A percentile compares a stretch with the other conserved stretches of the same genome.
These are phyloP conservation scores for Aethionema arabicum DNA, from an alignment of 345 rosid species.

Conservation along the genomic window DNA sequence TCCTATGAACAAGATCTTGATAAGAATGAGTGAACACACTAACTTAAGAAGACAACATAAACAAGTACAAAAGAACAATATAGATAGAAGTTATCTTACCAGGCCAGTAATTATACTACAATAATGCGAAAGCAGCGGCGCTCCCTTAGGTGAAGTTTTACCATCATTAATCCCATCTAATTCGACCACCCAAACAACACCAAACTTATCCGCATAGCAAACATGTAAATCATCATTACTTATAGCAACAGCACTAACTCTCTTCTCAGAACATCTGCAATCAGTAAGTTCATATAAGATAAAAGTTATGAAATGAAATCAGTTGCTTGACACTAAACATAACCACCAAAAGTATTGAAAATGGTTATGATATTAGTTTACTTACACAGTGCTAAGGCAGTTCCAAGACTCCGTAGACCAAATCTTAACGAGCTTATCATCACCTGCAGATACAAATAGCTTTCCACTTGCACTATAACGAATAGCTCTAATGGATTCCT, in stretches of 20 bases:
- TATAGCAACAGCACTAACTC: slow-evolving; percentile 81
- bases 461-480: slow-evolving; percentile 63
- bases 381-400: slow-evolving; percentile 68
- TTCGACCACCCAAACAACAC: slow-evolving; percentile 88
- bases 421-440: slow-evolving; percentile 87
- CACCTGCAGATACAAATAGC: slow-evolving; percentile 85
- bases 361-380: slow-evolving; percentile 6
- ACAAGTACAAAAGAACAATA: background rate
- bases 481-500: slow-evolving; percentile 84
- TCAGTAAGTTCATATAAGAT: background rate
- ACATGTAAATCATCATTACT: slow-evolving; percentile 61
- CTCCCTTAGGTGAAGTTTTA: slow-evolving; percentile 46
- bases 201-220: slow-evolving; percentile 94
- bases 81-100: slow-evolving; percentile 37
- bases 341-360: background rate
- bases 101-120: slow-evolving; percentile 94
- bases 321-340: background rate
- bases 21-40: slow-evolving; percentile 11
- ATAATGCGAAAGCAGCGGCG: slow-evolving; percentile 78
- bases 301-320: background rate
- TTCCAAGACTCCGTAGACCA: slow-evolving; percentile 84
- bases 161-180: slow-evolving; percentile 46
- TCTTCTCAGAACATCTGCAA: slow-evolving; percentile 79
- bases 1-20: slow-evolving; percentile 49
- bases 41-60: background rate